Conservation (phyloP, 805 yeast species). For the Suhomyces sp. region DNA sequence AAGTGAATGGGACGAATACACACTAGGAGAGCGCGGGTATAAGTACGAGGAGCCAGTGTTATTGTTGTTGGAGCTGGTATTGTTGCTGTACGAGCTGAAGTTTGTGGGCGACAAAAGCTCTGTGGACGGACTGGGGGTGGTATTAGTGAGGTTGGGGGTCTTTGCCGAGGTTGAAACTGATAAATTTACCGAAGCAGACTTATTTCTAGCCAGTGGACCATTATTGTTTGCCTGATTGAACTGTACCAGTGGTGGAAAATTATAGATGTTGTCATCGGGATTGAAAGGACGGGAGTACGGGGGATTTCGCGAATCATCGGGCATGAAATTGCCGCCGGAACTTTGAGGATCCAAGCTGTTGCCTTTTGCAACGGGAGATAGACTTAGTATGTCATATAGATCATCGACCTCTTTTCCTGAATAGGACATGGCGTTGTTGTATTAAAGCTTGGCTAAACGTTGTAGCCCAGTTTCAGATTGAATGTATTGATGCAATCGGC, state of each 20-base stretch:
- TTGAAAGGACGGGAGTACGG: background rate
- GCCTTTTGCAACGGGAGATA: slow-evolving; percentile 21
- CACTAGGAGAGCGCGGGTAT: slow-evolving; percentile 21
- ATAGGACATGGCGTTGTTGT: no score
- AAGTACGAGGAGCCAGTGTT: slow-evolving; percentile 8
- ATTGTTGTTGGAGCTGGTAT: background rate
- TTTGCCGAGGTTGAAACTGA: background rate
- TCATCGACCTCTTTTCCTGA: slow-evolving; percentile 22
- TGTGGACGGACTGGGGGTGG: slow-evolving; percentile 10
- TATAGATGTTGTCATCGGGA: background rate
- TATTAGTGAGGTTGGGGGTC: slow-evolving; percentile 6
- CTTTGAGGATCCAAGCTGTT: background rate
- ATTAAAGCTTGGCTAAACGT: no score
- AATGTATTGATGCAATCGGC: background rate
- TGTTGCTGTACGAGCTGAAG: slow-evolving; percentile 4
- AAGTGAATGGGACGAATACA: slow-evolving; percentile 20
- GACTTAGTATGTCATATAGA: slow-evolving; percentile 28
- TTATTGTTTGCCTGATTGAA: background rate
- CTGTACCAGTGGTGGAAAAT: background rate
- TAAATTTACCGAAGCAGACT: background rate
- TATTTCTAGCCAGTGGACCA: background rate
- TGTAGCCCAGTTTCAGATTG: background rate
- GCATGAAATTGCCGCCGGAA: background rate
- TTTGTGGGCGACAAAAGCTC: slow-evolving; percentile 19
- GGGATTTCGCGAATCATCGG: background rate